Base-by-base conservation (phyloP, 306 rosid species). In the Glycine latifolia region DNA sequence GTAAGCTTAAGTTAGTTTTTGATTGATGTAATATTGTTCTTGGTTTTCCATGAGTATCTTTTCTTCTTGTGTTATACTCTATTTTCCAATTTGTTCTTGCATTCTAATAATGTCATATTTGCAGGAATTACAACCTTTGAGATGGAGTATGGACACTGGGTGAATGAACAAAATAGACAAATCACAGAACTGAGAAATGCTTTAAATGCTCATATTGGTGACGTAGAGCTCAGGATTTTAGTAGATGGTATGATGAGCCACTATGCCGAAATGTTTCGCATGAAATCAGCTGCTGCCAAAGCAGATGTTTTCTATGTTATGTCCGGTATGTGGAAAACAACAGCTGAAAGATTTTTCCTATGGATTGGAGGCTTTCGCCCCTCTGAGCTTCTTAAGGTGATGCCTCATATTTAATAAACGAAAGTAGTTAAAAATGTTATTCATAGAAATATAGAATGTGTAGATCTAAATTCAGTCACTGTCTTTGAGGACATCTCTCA, bases 351-450 rank as follows among this genome's bases (percentile, higher is more conserved):
- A 67, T 90, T 96, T 84, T 92, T 96, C 92, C 84, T 85, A 52
- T 96, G 99, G 99, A 96, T 96, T 8, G 99, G 99, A 83, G 99
- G 99, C 77, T 91, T 90, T 86, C 98, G 99, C 44, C 99, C 99
- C 68, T 96, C 99, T 52, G 98, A 96, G 86, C 90, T 91, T 71
- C 94, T 96, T 44, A 91, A 92, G 98, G 99, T 96, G 78, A 87
- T 44, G 15, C 9, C 67, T 84, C 80, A 62, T 43, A 69, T 62
- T 68, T 66, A 39, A 63, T 12, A 55, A 48, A 39, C 65, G 33
- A 56, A 66, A 12, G 33, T 47, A 58, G 33, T 20, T 70, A 31
- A 44, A 15, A 52, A 61, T 61, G 48, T 68, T 11, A 8, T 84
- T 44, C 67, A 20, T 48, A 47, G 47, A 43, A 43, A 43, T 43